Base-by-base conservation (phyloP, 1,139 yeast species). In the Magnusiomyces paraingens region DNA sequence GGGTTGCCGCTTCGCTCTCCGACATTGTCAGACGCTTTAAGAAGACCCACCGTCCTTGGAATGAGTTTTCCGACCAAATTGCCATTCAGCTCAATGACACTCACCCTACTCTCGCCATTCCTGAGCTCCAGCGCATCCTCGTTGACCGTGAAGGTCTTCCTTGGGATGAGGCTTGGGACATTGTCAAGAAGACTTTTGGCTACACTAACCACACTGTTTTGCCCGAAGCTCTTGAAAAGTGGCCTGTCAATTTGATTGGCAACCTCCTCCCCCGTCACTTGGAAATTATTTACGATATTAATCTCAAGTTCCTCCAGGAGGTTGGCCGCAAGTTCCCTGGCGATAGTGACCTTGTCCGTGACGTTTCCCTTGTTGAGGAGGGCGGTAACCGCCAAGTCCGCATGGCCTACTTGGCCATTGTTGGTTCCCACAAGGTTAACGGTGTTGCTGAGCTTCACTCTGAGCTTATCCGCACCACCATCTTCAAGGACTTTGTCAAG, bases 401-500 rank as follows among this genome's bases (percentile, higher is more conserved):
- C 70, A 90, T 90, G 98, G 96, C 97, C 2, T 82, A 77, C 69
- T 79, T 91, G 68, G 97, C 97, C 29, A 84, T 90, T 63, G 80
- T 90, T 64, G 97, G 97, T 38, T 86, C 96, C 22, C 96, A 90
- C 71, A 86, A 83, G 70, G 96, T 89, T 56, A 90, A 90, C 68
- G 97, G 97, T 70, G 98, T 90, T 55, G 97, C 97, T 22, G 97
- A 90, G 71, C 77, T 90, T 63, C 98, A 90, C 73, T 88, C 96
- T 36, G 96, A 90, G 68, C 79, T 90, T 68, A 87, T 90, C 67
- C 85, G 81, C 68, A 86, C 95, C 43, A 89, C 96, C 5, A 87
- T 90, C 64, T 90, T 90, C 74, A 85, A 84, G 69, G 96, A 90
- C 71, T 90, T 90, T 68, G 97, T 90, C 57, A 78, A 77, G 59